These are phyloP conservation scores for Oidium heveae DNA, from an alignment of 2,329 filamentous ascomycete genomes.

Conservation along the genomic window DNA sequence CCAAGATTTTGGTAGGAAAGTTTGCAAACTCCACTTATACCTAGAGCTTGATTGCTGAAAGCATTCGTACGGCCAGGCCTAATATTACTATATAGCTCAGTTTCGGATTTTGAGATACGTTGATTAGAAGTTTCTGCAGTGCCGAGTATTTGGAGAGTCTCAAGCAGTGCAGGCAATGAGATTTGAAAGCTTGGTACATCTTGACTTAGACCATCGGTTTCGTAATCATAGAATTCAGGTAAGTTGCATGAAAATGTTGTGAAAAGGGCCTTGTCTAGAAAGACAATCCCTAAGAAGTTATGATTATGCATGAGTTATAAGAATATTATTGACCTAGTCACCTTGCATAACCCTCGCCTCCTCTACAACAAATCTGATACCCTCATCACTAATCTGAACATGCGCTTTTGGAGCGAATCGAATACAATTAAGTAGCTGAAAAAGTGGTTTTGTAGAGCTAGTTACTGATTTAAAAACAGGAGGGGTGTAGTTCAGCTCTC, in stretches of 20 bases:
- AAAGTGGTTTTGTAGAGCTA: slow-evolving; percentile 52
- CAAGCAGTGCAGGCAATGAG: slow-evolving; percentile 63
- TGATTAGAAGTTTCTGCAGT: slow-evolving; percentile 39
- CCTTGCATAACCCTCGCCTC: slow-evolving; percentile 82
- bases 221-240: slow-evolving; percentile 17
- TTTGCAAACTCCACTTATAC: slow-evolving; percentile 66
- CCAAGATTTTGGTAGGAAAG: slow-evolving; percentile 54
- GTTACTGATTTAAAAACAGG: slow-evolving; percentile 52
- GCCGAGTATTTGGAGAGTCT: slow-evolving; percentile 87
- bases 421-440: slow-evolving; percentile 33
- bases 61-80: slow-evolving; percentile 41
- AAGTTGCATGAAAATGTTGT: slow-evolving; percentile 53
- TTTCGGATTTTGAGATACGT: slow-evolving; percentile 30
- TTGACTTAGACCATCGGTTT: slow-evolving; percentile 10
- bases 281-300: slow-evolving; percentile 34
- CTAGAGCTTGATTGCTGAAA: slow-evolving; percentile 61
- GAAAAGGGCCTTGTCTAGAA: slow-evolving; percentile 74
- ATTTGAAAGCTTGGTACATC: slow-evolving; percentile 55
- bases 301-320: neutral
- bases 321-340: slow-evolving; percentile 16
- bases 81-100: slow-evolving; percentile 35
- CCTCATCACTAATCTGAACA: slow-evolving; percentile 60
- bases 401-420: slow-evolving; percentile 29
- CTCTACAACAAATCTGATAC: slow-evolving; percentile 69
- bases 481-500: slow-evolving; percentile 10